Percentiles rank a stretch among this genome's conserved stretches.
phyloP scores from a whole-genome alignment of 1,284 basidiomycete genomes.

The Ceratobasidium sp. region DNA sequence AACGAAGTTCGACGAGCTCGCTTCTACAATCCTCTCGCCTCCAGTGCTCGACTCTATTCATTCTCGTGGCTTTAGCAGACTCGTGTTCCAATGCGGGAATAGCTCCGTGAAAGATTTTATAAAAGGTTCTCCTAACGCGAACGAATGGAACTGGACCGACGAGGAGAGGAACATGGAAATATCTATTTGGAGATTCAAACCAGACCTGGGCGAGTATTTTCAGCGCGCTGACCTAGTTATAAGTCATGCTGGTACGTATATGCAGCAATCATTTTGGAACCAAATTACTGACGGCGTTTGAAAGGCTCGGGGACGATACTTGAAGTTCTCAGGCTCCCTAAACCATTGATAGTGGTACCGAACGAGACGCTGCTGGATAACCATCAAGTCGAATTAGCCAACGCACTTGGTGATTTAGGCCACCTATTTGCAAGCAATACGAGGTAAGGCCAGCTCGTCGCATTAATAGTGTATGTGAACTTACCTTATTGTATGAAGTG shows the following conservation, averaged over 20 bases:
- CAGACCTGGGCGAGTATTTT: conserved; percentile 76
- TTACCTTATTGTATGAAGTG: conserved; percentile 58
- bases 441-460: conserved; percentile 62
- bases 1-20: conserved; percentile 85
- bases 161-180: conserved; percentile 62
- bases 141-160: conserved; percentile 40
- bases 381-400: conserved; percentile 92
- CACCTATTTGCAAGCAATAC: conserved; percentile 75
- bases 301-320: conserved; percentile 95
- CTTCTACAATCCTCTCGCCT: conserved; percentile 71
- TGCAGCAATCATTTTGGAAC: not conserved
- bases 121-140: conserved; percentile 58
- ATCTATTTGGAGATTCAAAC: conserved; percentile 73
- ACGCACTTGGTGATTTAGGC: conserved; percentile 71
- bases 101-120: conserved; percentile 50
- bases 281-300: conserved; percentile 24
- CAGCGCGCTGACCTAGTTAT: conserved; percentile 81
- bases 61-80: conserved; percentile 66
- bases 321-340: conserved; percentile 81
- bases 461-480: conserved; percentile 35
- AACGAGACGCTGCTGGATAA: conserved; percentile 92
- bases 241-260: conserved; percentile 87
- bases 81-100: conserved; percentile 84
- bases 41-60: conserved; percentile 69
- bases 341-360: conserved; percentile 88